Percentiles rank a stretch among this genome's conserved stretches.
These are phyloP conservation scores for Zygosaccharomyces pseudobailii DNA, from an alignment of 1,139 yeast genomes.

Conservation along the genomic window DNA sequence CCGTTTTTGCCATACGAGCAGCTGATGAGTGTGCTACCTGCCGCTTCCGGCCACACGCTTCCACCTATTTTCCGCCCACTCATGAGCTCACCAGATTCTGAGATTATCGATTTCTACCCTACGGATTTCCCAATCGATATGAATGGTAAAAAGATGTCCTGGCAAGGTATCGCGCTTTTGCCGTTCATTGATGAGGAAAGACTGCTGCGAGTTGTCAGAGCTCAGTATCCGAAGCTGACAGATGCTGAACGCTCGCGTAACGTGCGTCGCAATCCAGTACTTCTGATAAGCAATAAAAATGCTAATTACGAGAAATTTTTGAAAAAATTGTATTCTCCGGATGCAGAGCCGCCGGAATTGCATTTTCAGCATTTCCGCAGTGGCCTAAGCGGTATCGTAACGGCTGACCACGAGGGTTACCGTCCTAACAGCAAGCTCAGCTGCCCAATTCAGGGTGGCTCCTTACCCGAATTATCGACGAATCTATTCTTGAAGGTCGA, in stretches of 20 bases:
- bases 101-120: conserved; percentile 88
- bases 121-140: conserved; percentile 84
- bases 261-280: conserved; percentile 56
- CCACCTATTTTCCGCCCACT: conserved; percentile 80
- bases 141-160: conserved; percentile 92
- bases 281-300: conserved; percentile 56
- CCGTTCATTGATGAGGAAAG: conserved; percentile 89
- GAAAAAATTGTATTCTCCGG: conserved; percentile 32
- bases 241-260: conserved; percentile 71
- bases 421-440: conserved; percentile 43
- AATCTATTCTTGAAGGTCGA: conserved; percentile 50
- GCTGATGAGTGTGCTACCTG: conserved; percentile 95
- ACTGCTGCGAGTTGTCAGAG: conserved; percentile 59
- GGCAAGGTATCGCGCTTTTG: conserved; percentile 90
- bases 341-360: conserved; percentile 29
- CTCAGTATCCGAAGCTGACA: conserved; percentile 58
- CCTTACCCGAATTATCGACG: conserved; percentile 54
- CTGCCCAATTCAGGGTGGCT: conserved; percentile 56
- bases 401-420: conserved; percentile 42
- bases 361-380: conserved; percentile 46
- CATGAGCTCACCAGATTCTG: conserved; percentile 77
- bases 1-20: conserved; percentile 96
- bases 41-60: conserved; percentile 88
- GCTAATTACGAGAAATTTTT: conserved; percentile 32
- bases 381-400: conserved; percentile 66